Evolutionary conservation across 1,139 yeast genomes (phyloP), one percentile per base, ranked within the genome.

Genomic region (Hyphopichia fennica): DNA sequence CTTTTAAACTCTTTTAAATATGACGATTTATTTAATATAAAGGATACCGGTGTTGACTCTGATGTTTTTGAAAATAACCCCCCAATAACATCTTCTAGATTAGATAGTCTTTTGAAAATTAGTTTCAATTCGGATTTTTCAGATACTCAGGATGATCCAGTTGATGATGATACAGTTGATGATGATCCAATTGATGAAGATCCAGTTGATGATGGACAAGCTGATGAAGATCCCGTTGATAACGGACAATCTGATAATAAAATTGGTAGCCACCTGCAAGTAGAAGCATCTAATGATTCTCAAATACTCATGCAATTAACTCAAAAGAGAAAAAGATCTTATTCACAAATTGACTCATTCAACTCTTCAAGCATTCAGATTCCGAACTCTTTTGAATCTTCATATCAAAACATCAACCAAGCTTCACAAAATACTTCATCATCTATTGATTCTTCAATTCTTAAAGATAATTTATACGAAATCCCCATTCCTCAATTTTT

Each of bases 271-370:
- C n/a, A 37, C 7, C 11, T 29, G 29, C 22, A 18, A 28, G 8
- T 23, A 35, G 31, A 11, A 33, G 15, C 19, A 14, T 15, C 10
- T 14, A 18, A 51, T 19, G 61, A 56, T 40, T 47, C 44, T 23
- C 36, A 35, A 2, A 41, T 56, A 10, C 28, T 56, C 19, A 34
- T 35, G 27, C 47, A 48, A 37, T 37, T 52, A 42, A 51, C 56
- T 14, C 59, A 56, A 30, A 42, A 37, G n/a, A 15, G 31, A 14
- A 43, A 41, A 25, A 27, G 30, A 44, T 43, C 27, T 16, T 41
- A 30, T 23, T 28, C 33, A 25, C 25, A 33, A 41, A 37, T 25
- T 11, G 28, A 25, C 13, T 25, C 28, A 20, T 20, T n/a, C n/a
- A n/a, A 14, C 23, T 7, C 32, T 51, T 3, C 40, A 9, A 15